Evolutionary conservation across 192 early-diverging fungal species (phyloP), one percentile per base, ranked within the genome.

Genomic region (Funneliformis geosporum): DNA sequence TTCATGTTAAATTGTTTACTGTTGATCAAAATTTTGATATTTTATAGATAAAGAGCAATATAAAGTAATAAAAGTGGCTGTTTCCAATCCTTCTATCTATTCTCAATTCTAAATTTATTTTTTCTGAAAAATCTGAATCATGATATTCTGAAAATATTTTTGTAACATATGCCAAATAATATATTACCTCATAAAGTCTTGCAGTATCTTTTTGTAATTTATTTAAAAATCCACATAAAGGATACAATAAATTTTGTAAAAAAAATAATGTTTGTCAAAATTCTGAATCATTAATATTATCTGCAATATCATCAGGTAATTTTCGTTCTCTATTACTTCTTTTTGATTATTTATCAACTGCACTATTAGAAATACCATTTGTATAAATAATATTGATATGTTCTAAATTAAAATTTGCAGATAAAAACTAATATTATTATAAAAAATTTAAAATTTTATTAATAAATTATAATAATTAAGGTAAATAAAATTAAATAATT

Each of bases 241-340:
- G 9, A 60, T 75, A 55, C 16, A 75, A 61, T 38, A 71, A 27
- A 71, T 71, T 71, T 47, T 71, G 43, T 47, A 71, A 71, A 27
- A 43, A 47, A 71, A 71, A 71, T 47, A 71, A 46, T 16, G 0
- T 71, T 71, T 7, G 1, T 1, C 69, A 71, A 28, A 71, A 71
- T 71, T 27, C 9, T 46, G 69, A 14, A 47, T 71, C n/a, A 46
- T 71, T 71, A 14, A 71, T 71, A 71, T 23, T 71, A 47, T 71
- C 42, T 23, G 25, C 23, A 46, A 47, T 71, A 71, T 71, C 10
- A 46, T 71, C 42, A 47, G 42, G 44, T 47, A 71, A 27, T 46
- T 46, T 43, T 46, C 8, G 69, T 1, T 71, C 14, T 68, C 66
- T 14, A 68, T 68, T 68, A 68, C 38, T 68, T 68, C 33, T 68